phyloP scores from a whole-genome alignment of 2,329 filamentous ascomycete species.

The Diaporthe longicolla region DNA sequence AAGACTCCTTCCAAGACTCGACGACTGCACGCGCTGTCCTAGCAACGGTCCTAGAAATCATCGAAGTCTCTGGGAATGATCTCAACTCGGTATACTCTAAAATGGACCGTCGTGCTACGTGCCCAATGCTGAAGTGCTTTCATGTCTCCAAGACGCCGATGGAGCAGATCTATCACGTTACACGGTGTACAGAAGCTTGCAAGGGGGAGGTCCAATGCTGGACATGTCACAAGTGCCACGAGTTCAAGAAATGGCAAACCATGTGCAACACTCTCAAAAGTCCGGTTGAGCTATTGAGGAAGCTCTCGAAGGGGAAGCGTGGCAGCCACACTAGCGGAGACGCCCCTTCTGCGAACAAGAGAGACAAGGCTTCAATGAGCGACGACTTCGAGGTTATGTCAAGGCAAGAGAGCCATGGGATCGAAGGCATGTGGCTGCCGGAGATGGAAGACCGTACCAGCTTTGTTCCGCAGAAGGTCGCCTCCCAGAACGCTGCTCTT shows the following conservation, averaged over 20 bases:
- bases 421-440: neutral
- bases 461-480: neutral
- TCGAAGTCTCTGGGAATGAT: neutral
- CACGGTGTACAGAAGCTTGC: neutral
- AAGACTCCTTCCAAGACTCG: slow-evolving; percentile 16
- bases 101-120: neutral
- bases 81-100: neutral
- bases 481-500: neutral
- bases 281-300: slow-evolving; percentile 8
- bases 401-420: neutral
- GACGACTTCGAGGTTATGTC: neutral
- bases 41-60: neutral
- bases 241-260: slow-evolving; percentile 21
- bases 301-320: slow-evolving; percentile 20
- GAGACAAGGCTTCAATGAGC: neutral
- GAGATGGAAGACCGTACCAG: slow-evolving; percentile 11
- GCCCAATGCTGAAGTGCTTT: slow-evolving; percentile 26
- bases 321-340: neutral
- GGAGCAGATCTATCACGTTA: slow-evolving; percentile 5
- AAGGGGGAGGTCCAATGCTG: neutral
- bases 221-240: neutral
- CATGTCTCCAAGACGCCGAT: neutral
- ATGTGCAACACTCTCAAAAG: slow-evolving; percentile 19
- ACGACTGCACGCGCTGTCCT: slow-evolving; percentile 13
- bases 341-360: neutral